Conservation (phyloP, 129 eudicot genomes). For the Cynara cardunculus region DNA sequence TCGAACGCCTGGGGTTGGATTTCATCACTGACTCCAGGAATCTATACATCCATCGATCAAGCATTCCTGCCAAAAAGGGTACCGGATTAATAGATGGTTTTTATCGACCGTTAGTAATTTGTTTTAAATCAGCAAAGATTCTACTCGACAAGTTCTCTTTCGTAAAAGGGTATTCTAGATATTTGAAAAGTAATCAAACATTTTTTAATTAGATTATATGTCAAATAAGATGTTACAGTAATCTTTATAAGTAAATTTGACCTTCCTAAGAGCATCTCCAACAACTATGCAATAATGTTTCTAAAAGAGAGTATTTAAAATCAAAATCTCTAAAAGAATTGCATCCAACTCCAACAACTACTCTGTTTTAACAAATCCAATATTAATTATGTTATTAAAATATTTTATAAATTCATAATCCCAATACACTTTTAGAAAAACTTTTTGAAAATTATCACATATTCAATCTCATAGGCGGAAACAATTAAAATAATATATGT, state of each 20-base stretch:
- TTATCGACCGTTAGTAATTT: not conserved
- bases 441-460: too few species aligned
- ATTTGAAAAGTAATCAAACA: not conserved
- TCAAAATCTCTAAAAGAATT: not conserved
- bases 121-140: not conserved
- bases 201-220: not conserved
- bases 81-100: not conserved
- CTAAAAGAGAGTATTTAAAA: not conserved
- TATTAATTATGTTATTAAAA: too few species aligned
- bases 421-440: too few species aligned
- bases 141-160: not conserved
- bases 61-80: slow-evolving; percentile 66
- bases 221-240: not conserved
- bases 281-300: not conserved
- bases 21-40: slow-evolving; percentile 60
- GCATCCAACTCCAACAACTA: not conserved
- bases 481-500: not conserved
- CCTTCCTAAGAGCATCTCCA: not conserved
- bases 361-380: too few species aligned
- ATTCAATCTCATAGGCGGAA: too few species aligned
- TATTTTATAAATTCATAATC: too few species aligned
- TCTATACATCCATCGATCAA: slow-evolving; percentile 96
- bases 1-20: slow-evolving; percentile 37
- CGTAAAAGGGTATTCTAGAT: too few species aligned
- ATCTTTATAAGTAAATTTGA: too few species aligned